Base-by-base conservation (phyloP, 2,329 filamentous ascomycete species). In the Simplicillium aogashimaense region DNA sequence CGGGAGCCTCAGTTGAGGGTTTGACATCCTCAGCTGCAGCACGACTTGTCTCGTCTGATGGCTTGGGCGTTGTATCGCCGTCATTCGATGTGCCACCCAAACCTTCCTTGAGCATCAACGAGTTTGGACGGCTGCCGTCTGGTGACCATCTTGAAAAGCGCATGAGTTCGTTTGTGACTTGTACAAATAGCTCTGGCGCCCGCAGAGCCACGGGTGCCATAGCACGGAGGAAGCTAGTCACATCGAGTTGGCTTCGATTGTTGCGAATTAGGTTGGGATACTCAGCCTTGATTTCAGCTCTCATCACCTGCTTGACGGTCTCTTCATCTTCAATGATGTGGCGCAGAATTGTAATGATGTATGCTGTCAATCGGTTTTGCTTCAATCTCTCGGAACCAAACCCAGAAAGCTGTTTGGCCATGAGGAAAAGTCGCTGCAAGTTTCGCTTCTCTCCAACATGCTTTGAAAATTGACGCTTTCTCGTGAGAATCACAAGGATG, bases 311-410 rank as follows among this genome's bases (percentile, higher is more conserved):
- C 48, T 85, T 86, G 44, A 97, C 74, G 2, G 83, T 92, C 14
- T 88, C 82, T 37, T 95, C 87, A 53, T 98, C 94, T 61, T 98
- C 92, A 40, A 97, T 78, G 47, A 98, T 82, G 54, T 98, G 92
- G 32, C 94, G 81, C 34, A 98, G 67, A 39, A 95, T 82, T 11
- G 90, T 75, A 74, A 97, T 82, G 52, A 95, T 83, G 42, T 83
- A 74, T 16, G 68, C 59, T 3, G 69, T 66, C 31, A 76, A 63
- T 39, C 66, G 67, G 2, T 65, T 69, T 32, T 72, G 69, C 45
- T 65, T 70, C 9, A 98, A 73, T 40, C 82, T 81, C 40, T 84
- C 76, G 25, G 87, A 85, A 7, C 85, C 83, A 25, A 80, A 74
- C 18, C 84, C 85, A 15, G 86, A 81, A 43, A 97, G 76, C 58